A percentile compares a stretch with the other conserved stretches of the same genome.
Evolutionary conservation across 2,329 filamentous ascomycete genomes (phyloP).

Genomic region (Botrytis hyacinthi): DNA sequence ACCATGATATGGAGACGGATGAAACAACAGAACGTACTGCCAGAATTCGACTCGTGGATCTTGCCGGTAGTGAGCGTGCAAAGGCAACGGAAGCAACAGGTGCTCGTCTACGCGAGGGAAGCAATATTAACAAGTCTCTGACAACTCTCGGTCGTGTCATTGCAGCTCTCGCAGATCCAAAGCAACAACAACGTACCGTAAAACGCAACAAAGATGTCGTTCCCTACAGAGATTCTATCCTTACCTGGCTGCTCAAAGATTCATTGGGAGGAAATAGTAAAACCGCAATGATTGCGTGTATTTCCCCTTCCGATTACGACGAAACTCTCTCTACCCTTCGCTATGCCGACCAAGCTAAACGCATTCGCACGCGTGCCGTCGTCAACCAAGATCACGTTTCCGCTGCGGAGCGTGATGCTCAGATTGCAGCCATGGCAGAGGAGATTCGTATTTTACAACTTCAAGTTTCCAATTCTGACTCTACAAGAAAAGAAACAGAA

Average conservation of each 20-base stretch:
- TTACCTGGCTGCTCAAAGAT: slow-evolving; percentile 88
- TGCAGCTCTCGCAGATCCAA: slow-evolving; percentile 75
- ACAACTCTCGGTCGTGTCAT: slow-evolving; percentile 95
- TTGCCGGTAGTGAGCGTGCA: slow-evolving; percentile 91
- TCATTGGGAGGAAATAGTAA: slow-evolving; percentile 95
- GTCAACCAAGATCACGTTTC: slow-evolving; percentile 96
- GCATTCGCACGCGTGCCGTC: slow-evolving; percentile 88
- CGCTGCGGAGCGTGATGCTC: slow-evolving; percentile 87
- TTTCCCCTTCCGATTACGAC: slow-evolving; percentile 92
- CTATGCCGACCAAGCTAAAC: slow-evolving; percentile 96
- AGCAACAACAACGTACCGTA: slow-evolving; percentile 54
- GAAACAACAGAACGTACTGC: slow-evolving; percentile 94
- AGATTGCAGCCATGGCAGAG: slow-evolving; percentile 92
- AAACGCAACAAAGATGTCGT: slow-evolving; percentile 71
- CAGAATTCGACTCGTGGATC: slow-evolving; percentile 89
- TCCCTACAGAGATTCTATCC: slow-evolving; percentile 86
- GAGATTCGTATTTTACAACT: slow-evolving; percentile 87
- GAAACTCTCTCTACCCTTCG: slow-evolving; percentile 94
- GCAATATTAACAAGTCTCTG: slow-evolving; percentile 98
- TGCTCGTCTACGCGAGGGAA: slow-evolving; percentile 84
- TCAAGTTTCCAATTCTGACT: slow-evolving; percentile 57
- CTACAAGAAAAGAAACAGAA: slow-evolving; percentile 68
- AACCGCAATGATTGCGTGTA: slow-evolving; percentile 98
- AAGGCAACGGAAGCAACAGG: slow-evolving; percentile 96
- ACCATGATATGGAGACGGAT: slow-evolving; percentile 95